Conservation (phyloP, 169 alveolate genomes). For the Cryptosporidium bovis region DNA sequence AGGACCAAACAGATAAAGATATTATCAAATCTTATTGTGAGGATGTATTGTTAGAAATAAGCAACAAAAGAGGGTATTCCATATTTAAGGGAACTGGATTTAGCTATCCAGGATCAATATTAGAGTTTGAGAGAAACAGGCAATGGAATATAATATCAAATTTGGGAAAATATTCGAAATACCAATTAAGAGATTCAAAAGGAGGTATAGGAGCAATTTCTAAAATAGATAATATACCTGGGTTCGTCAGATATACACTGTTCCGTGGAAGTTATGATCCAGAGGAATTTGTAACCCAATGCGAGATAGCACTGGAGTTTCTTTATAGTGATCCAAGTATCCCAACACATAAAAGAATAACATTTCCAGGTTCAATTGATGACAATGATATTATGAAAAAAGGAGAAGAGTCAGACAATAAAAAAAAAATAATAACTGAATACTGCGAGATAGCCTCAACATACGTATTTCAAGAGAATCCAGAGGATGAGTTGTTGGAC, state of each 20-base stretch:
- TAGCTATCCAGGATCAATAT: slow-evolving; percentile 66
- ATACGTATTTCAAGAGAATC: slow-evolving; percentile 38
- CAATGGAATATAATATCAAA: slow-evolving; percentile 61
- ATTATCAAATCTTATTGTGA: slow-evolving; percentile 46
- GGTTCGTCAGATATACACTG: slow-evolving; percentile 54
- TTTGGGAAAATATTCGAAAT: slow-evolving; percentile 22
- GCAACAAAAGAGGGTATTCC: slow-evolving; percentile 25
- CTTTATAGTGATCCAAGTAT: slow-evolving; percentile 45
- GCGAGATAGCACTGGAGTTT: slow-evolving; percentile 42
- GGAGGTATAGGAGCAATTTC: slow-evolving; percentile 48
- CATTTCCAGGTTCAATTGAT: slow-evolving; percentile 7
- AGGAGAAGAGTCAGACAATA: not conserved
- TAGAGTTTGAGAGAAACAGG: slow-evolving; percentile 62
- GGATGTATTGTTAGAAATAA: slow-evolving; percentile 26
- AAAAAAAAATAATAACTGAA: slow-evolving; percentile 25
- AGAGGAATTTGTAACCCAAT: slow-evolving; percentile 45
- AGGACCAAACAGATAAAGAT: slow-evolving; percentile 21
- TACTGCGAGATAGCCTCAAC: slow-evolving; percentile 47
- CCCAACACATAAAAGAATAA: slow-evolving; percentile 35
- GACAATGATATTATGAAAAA: not conserved
- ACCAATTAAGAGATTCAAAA: slow-evolving; percentile 28
- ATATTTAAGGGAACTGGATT: slow-evolving; percentile 68
- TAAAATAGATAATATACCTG: slow-evolving; percentile 35
- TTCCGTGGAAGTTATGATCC: slow-evolving; percentile 70
- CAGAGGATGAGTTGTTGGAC: slow-evolving; percentile 11